Evolutionary conservation across 2,329 filamentous ascomycete species (phyloP), one percentile per base, ranked within the genome.

Genomic region (Fusarium verticillioides): DNA sequence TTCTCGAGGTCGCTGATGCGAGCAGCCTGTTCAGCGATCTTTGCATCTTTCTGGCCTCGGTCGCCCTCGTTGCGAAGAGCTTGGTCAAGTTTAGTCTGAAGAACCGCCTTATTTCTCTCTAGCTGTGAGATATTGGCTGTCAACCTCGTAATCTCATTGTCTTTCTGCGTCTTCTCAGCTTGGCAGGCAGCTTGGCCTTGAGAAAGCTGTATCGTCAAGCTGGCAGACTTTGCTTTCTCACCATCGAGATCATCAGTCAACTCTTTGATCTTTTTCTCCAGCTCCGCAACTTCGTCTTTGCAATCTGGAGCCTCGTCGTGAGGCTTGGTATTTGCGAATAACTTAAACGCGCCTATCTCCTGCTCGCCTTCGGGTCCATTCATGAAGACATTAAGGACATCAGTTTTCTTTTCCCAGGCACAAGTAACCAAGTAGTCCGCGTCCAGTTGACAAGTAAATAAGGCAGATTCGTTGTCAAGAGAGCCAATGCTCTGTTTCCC

Each of bases 351-450:
- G 6, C 70, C 72, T 0, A 73, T 11, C 15, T 67, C 54, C 1
- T 60, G 6, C 0, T 36, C 5, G 0, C 12, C 23, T 7, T 28
- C 56, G 0, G 61, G 28, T 3, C 56, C 37, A 4, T 32, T 19
- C 9, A 61, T 50, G 1, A 50, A n/a, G 2, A 75, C 62, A n/a
- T 3, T 18, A 0, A 49, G 12, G 62, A 49, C 36, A 66, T 65
- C 10, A 9, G 28, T 60, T 43, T 2, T 66, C 62, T 4, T 57
- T 75, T 67, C 26, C 60, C 60, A 75, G 16, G 43, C 61, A n/a
- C 72, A 75, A 0, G 39, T 60, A 0, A 75, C 56, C 1, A 63
- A 47, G 34, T 72, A 75, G 13, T 67, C 66, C 1, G 63, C 65
- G 11, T 69, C 46, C 7, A 49, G 46, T 49, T 49, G 36, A 26